phyloP scores from a whole-genome alignment of 495 filamentous ascomycete genomes.

The Aspergillus steynii region DNA sequence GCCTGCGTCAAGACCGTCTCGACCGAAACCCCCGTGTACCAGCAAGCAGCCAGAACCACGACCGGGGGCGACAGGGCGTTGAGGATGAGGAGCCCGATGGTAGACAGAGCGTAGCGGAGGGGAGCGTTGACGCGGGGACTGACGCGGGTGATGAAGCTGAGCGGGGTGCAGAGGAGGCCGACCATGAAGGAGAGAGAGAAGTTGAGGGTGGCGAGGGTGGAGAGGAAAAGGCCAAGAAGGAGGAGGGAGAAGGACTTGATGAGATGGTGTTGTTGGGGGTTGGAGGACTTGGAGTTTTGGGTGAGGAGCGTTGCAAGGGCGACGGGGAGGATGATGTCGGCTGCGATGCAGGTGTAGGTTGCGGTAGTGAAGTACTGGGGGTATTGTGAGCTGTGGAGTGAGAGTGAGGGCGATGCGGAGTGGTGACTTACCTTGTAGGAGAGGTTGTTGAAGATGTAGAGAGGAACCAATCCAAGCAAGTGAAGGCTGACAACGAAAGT shows the following conservation, averaged over 20 bases:
- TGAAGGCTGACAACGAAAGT: conserved; percentile 70
- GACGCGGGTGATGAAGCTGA: conserved; percentile 67
- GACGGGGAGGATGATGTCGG: conserved; percentile 57
- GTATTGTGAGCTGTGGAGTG: conserved; percentile 22
- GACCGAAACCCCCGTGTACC: conserved; percentile 51
- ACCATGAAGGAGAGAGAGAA: conserved; percentile 89
- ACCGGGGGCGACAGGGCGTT: conserved; percentile 65
- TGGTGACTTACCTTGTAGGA: conserved; percentile 57
- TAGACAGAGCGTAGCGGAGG: conserved; percentile 26
- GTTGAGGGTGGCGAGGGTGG: conserved; percentile 91
- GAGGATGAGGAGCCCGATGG: conserved; percentile 42
- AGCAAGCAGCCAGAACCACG: conserved; percentile 55
- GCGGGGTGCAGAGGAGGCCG: conserved; percentile 72
- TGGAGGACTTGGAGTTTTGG: conserved; percentile 49
- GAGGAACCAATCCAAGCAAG: conserved; percentile 75
- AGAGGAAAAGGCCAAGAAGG: conserved; percentile 85
- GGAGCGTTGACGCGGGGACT: conserved; percentile 21
- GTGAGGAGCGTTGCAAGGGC: conserved; percentile 58
- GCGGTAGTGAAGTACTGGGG: conserved; percentile 54
- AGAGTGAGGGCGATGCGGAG: background rate
- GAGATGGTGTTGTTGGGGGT: conserved; percentile 68
- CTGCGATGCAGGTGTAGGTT: conserved; percentile 54
- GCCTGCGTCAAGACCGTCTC: conserved; percentile 67
- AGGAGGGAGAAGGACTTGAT: conserved; percentile 91
- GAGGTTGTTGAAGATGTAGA: conserved; percentile 83